These are phyloP conservation scores for Chalciporus pseudorubinellus DNA, from an alignment of 768 basidiomycete species.

Conservation along the genomic window DNA sequence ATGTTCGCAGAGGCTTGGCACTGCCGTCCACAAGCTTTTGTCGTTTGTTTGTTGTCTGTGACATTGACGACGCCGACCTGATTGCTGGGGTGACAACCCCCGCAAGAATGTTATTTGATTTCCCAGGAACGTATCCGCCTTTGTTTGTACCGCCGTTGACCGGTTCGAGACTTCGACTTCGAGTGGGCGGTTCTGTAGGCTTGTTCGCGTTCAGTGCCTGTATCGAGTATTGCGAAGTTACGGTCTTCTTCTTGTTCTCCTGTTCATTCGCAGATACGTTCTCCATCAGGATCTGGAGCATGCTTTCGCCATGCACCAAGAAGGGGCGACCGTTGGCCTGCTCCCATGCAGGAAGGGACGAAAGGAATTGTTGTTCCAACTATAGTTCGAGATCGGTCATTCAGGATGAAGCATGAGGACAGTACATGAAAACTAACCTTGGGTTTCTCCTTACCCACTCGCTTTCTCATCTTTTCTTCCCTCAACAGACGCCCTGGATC, in stretches of 20 bases:
- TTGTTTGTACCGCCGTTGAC: slow-evolving; percentile 10
- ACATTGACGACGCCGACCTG: slow-evolving; percentile 42
- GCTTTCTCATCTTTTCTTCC: slow-evolving; percentile 97
- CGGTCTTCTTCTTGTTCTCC: slow-evolving; percentile 67
- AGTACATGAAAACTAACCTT: slow-evolving; percentile 47
- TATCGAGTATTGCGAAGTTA: slow-evolving; percentile 34
- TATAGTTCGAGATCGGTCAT: slow-evolving; percentile 42
- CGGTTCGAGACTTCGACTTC: slow-evolving; percentile 31
- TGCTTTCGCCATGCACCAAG: slow-evolving; percentile 79
- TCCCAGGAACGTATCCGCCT: slow-evolving; percentile 30
- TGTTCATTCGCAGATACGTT: slow-evolving; percentile 69
- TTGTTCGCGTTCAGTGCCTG: slow-evolving; percentile 27
- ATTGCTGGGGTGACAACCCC: slow-evolving; percentile 61
- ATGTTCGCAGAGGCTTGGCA: slow-evolving; percentile 19
- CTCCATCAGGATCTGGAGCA: slow-evolving; percentile 76
- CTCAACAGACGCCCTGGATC: slow-evolving; percentile 84
- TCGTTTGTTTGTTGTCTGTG: slow-evolving; percentile 57
- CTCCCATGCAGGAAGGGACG: slow-evolving; percentile 85
- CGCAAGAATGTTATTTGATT: slow-evolving; percentile 22
- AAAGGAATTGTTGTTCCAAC: slow-evolving; percentile 87
- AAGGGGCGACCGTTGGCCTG: slow-evolving; percentile 68
- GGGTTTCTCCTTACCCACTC: slow-evolving; percentile 90
- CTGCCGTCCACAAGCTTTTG: slow-evolving; percentile 50
- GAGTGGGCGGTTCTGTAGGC: slow-evolving; percentile 15
- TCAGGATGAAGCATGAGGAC: not conserved